Percentiles rank a stretch among this genome's conserved stretches.
Evolutionary conservation across 2,329 filamentous ascomycete genomes (phyloP).

Genomic region (Davidsoniella eucalypti): DNA sequence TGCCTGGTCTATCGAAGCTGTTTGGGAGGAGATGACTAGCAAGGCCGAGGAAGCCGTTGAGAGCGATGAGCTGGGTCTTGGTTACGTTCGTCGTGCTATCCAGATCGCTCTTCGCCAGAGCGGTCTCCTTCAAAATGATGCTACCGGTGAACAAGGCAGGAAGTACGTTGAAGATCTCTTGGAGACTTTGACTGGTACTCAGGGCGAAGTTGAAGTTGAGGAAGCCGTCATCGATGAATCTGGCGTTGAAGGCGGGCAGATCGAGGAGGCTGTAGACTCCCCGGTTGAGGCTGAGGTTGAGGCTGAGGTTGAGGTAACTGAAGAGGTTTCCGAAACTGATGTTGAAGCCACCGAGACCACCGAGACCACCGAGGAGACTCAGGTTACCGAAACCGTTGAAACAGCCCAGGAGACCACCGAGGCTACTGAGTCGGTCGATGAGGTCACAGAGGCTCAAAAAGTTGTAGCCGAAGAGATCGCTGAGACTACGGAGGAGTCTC

Average conservation of each 20-base stretch:
- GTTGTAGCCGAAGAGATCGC: neutral
- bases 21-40: slow-evolving; percentile 38
- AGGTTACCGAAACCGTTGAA: too few species aligned
- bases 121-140: slow-evolving; percentile 30
- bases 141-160: slow-evolving; percentile 27
- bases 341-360: neutral
- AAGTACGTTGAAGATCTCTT: slow-evolving; percentile 35
- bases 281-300: neutral
- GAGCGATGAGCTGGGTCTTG: slow-evolving; percentile 36
- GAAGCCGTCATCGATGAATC: neutral
- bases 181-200: slow-evolving; percentile 26
- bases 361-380: neutral
- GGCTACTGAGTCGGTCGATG: neutral
- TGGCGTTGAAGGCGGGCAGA: slow-evolving; percentile 2
- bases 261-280: slow-evolving; percentile 8
- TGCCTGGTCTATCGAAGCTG: slow-evolving; percentile 19
- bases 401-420: neutral
- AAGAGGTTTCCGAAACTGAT: neutral
- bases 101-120: slow-evolving; percentile 38
- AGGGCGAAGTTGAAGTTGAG: slow-evolving; percentile 4
- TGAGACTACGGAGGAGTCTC: neutral
- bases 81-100: slow-evolving; percentile 35
- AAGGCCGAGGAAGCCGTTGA: slow-evolving; percentile 41
- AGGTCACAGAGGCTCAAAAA: slow-evolving; percentile 7
- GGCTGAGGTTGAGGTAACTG: neutral